A percentile compares a stretch with the other conserved stretches of the same genome.
These are phyloP conservation scores for Marasmius fiardii DNA, from an alignment of 1,284 basidiomycete species.

Conservation along the genomic window DNA sequence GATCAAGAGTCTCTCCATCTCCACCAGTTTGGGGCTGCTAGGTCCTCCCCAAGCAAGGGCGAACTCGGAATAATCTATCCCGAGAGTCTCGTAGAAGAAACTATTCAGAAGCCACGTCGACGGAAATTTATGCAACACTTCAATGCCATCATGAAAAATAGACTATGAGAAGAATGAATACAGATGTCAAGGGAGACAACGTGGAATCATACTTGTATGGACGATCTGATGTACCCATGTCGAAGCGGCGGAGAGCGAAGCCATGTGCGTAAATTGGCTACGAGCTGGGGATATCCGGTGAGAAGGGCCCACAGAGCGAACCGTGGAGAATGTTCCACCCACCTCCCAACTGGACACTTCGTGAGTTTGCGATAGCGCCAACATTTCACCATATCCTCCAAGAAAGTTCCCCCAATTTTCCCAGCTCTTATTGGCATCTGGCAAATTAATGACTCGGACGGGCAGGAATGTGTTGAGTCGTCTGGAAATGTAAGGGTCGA, in stretches of 20 bases:
- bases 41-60: constrained; percentile 32
- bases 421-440: constrained; percentile 51
- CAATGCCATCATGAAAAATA: constrained; percentile 54
- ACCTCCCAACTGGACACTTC: constrained; percentile 64
- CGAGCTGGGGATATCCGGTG: constrained; percentile 32
- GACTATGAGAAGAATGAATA: constrained; percentile 35
- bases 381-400: constrained; percentile 55
- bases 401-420: constrained; percentile 45
- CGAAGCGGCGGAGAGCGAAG: constrained; percentile 34
- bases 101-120: constrained; percentile 56
- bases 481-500: constrained; percentile 70
- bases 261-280: constrained; percentile 49
- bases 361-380: constrained; percentile 39
- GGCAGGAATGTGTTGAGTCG: constrained; percentile 74
- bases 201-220: constrained; percentile 44
- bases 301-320: background rate
- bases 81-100: constrained; percentile 66
- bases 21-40: constrained; percentile 33
- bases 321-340: constrained; percentile 5
- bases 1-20: constrained; percentile 52
- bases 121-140: constrained; percentile 49
- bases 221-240: constrained; percentile 58
- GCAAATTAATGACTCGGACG: constrained; percentile 56
- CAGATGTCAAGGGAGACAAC: background rate
- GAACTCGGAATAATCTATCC: constrained; percentile 46